Evolutionary conservation across 1,284 basidiomycete genomes (phyloP), one percentile per base, ranked within the genome.

Genomic region (Tetrapyrgos nigripes): DNA sequence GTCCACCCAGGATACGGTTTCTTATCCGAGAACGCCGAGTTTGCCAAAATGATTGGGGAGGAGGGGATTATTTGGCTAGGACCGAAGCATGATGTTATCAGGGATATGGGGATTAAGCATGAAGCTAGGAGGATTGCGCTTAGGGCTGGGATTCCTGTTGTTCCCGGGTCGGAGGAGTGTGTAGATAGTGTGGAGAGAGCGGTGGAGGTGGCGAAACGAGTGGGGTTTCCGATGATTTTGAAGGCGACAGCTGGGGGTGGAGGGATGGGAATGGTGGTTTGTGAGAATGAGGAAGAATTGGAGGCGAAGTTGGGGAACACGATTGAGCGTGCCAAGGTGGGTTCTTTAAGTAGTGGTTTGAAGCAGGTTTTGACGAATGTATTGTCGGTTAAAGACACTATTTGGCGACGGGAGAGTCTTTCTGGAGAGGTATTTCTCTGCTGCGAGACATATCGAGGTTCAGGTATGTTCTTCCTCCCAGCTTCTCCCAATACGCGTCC

Each of bases 211-310:
- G 84, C 83, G 1, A 63, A 58, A 13, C 59, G 66, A 14, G 75
- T 87, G 28, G 86, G 84, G 17, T 90, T 79, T 66, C 90, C 87
- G 0, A 76, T 89, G 11, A 84, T 92, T 65, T 74, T 92, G 64
- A 92, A 92, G 70, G 83, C 87, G 4, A 86, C 85, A 0, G 86
- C 83, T 0, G 90, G 89, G 6, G 90, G 89, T 1, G 89, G 90
- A 2, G 90, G 90, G 0, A 86, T 89, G 81, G 89, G 89, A 8
- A 79, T 91, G 63, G 78, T 82, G 8, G 78, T 90, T 21, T 89
- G 87, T 67, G 67, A 73, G 17, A 66, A 73, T 44, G 76, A 77
- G n/a, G 62, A 66, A 1, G 81, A 82, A 46, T 69, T 87, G 19
- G 61, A 57, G 4, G 66, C 67, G 3, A 76, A 67, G 27, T 83